Conservation (phyloP, 306 rosid species). For the Trifolium subterraneum region DNA sequence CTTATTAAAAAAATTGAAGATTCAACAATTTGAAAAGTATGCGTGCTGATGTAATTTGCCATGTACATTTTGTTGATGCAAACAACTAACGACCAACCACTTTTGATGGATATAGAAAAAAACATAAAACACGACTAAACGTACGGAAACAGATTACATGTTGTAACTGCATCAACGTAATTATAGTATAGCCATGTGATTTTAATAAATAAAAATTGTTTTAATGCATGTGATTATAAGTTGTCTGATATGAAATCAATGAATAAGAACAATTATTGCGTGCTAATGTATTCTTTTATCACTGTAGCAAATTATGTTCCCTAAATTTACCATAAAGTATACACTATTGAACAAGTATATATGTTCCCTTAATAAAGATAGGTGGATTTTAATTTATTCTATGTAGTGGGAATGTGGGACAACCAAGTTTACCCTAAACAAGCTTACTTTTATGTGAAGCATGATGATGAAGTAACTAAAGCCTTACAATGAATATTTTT, state of each 20-base stretch:
- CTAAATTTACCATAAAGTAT: constrained; percentile 39
- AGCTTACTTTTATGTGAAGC: constrained; percentile 45
- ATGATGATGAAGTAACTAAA: constrained; percentile 32
- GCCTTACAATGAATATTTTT: constrained; percentile 11
- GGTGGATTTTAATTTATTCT: constrained; percentile 40
- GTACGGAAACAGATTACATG: no score
- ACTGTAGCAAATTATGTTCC: no score
- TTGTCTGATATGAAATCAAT: no score
- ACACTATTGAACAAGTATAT: constrained; percentile 46
- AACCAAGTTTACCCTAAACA: constrained; percentile 37
- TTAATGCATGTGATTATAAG: no score
- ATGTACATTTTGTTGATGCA: constrained; percentile 13
- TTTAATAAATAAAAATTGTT: no score
- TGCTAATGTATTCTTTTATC: no score
- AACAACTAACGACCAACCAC: constrained; percentile 3
- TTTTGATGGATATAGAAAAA: neutral
- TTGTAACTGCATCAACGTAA: no score
- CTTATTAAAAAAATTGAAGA: neutral
- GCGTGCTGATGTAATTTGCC: constrained; percentile 19
- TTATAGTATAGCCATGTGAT: no score
- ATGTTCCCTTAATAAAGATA: constrained; percentile 51
- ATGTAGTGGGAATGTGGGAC: constrained; percentile 47
- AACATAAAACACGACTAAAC: neutral
- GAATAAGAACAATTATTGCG: no score
- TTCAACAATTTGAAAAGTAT: constrained; percentile 15